Percentiles rank a stretch among this genome's conserved stretches.
phyloP scores from a whole-genome alignment of 2,329 filamentous ascomycete genomes.

The Domatiomyces globalis region DNA sequence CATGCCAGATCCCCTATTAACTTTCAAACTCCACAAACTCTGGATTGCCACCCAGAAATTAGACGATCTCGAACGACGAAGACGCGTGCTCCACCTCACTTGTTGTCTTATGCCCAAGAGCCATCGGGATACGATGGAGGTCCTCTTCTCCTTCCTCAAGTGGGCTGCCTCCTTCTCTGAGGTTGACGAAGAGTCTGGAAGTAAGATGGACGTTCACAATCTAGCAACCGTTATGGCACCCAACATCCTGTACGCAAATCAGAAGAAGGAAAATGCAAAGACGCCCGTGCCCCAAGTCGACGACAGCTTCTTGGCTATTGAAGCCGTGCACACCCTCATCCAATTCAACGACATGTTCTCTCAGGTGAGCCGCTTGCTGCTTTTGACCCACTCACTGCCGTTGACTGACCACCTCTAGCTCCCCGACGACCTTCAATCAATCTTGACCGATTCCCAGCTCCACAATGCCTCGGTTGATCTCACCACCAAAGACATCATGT shows the following conservation, averaged over 20 bases:
- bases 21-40: conserved; percentile 81
- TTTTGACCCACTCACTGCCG: conserved; percentile 2
- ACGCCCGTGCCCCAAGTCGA: conserved; percentile 58
- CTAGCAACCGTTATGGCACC: conserved; percentile 93
- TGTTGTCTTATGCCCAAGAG: conserved; percentile 87
- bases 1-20: conserved; percentile 85
- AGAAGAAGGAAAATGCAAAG: conserved; percentile 29
- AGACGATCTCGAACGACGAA: conserved; percentile 62
- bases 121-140: conserved; percentile 86
- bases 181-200: conserved; percentile 89
- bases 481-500: conserved; percentile 93
- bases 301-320: conserved; percentile 85
- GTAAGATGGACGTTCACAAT: conserved; percentile 98
- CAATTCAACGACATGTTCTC: conserved; percentile 93
- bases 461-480: conserved; percentile 74
- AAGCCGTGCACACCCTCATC: conserved; percentile 82
- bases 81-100: conserved; percentile 73
- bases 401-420: conserved; percentile 44
- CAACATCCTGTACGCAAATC: conserved; percentile 60
- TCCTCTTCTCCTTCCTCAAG: conserved; percentile 88
- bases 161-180: conserved; percentile 97
- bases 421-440: conserved; percentile 75
- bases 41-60: conserved; percentile 89
- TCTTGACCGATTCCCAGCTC: conserved; percentile 68
- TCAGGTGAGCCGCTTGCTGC: conserved; percentile 52